Evolutionary conservation across 73 alveolate genomes (phyloP).

Genomic region (Uronychia binucleata): DNA sequence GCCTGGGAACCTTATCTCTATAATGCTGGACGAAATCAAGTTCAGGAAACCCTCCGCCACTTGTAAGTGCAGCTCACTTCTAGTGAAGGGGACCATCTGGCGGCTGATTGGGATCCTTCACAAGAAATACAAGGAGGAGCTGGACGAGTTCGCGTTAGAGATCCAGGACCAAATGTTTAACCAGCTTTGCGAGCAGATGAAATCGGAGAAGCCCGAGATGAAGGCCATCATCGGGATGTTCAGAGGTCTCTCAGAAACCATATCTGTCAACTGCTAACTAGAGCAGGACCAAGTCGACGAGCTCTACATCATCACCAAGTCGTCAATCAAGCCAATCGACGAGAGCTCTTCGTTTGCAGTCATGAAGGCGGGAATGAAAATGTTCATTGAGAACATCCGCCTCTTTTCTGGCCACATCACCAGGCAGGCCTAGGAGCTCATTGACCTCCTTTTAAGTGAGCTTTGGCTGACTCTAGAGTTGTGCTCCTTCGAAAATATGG

Average conservation of each 20-base stretch:
- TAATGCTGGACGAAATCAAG: conserved; percentile 59
- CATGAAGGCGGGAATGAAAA: conserved; percentile 44
- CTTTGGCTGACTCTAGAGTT: conserved; percentile 15
- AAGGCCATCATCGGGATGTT: conserved; percentile 57
- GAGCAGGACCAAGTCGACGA: conserved; percentile 27
- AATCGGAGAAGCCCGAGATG: conserved; percentile 60
- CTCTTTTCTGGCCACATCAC: conserved; percentile 20
- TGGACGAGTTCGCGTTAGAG: conserved; percentile 36
- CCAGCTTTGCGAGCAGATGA: conserved; percentile 34
- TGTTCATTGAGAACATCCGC: conserved; percentile 16
- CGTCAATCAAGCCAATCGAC: conserved; percentile 35
- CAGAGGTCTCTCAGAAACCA: conserved; percentile 38
- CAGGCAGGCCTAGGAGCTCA: conserved; percentile 8
- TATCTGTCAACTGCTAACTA: conserved; percentile 4
- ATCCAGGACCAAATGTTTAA: conserved; percentile 48
- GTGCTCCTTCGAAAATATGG: conserved; percentile 52
- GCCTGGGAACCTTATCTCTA: conserved; percentile 45
- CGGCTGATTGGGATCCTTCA: conserved; percentile 57
- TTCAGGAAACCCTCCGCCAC: conserved; percentile 63
- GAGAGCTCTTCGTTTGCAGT: conserved; percentile 22
- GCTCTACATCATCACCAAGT: conserved; percentile 10
- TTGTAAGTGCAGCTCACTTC: not conserved
- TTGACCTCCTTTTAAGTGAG: conserved; percentile 9
- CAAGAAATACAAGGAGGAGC: conserved; percentile 37
- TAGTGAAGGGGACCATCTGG: conserved; percentile 65